Percentiles rank a stretch among this genome's conserved stretches.
phyloP scores from a whole-genome alignment of 2,329 filamentous ascomycete genomes.

The Fusarium sp. region DNA sequence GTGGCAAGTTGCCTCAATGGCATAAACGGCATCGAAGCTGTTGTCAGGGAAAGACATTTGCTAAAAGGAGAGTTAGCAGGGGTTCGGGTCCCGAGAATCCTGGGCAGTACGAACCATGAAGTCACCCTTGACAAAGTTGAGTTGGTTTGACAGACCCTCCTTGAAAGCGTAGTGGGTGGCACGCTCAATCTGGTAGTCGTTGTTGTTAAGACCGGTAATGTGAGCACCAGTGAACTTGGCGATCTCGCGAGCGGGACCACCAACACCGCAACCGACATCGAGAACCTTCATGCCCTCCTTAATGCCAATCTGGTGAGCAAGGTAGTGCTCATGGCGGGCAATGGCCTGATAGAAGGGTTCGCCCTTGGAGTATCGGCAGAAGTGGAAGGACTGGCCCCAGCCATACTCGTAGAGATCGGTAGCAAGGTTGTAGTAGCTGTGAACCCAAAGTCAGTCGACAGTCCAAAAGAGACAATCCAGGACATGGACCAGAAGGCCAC shows the following conservation, averaged over 20 bases:
- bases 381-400: slow-evolving; percentile 97
- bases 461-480: not conserved
- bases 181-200: slow-evolving; percentile 98
- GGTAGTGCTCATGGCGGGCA: slow-evolving; percentile 97
- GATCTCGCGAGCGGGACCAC: slow-evolving; percentile 94
- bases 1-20: slow-evolving; percentile 97
- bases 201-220: slow-evolving; percentile 96
- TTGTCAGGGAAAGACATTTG: slow-evolving; percentile 97
- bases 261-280: slow-evolving; percentile 97
- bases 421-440: slow-evolving; percentile 94
- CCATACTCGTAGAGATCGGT: slow-evolving; percentile 97
- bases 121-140: slow-evolving; percentile 92
- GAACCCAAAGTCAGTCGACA: slow-evolving; percentile 34
- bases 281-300: slow-evolving; percentile 89
- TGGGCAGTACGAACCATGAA: slow-evolving; percentile 76
- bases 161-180: slow-evolving; percentile 87
- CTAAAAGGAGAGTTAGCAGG: slow-evolving; percentile 54
- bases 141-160: slow-evolving; percentile 82
- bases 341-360: slow-evolving; percentile 93
- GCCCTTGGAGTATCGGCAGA: slow-evolving; percentile 89
- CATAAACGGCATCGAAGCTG: slow-evolving; percentile 94
- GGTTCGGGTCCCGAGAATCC: too few species aligned
- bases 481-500: not conserved
- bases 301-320: slow-evolving; percentile 89
- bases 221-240: slow-evolving; percentile 94